Base-by-base conservation (phyloP, 164 flowering plant genomes). In the Magnolia kwangsiensis region DNA sequence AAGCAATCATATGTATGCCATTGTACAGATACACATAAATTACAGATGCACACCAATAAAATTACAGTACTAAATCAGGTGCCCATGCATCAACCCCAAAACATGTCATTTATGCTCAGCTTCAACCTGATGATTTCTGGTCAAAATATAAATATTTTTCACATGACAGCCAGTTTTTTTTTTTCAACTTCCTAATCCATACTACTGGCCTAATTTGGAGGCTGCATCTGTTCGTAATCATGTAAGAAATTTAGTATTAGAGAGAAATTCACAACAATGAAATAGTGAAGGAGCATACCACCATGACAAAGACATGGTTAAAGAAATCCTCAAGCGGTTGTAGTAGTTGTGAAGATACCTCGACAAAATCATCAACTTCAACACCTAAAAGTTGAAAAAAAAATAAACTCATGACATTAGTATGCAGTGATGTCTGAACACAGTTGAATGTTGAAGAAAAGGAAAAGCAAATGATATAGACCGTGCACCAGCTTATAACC, bases 261-360 rank as follows among this genome's bases (percentile, higher is more conserved):
- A 8, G n/a, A 67, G 4, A 4, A n/a, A 23, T 50, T 16, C 11
- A 67, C 6, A 51, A 67, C 9, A n/a, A 16, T 55, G 13, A 11
- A 16, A 55, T 55, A 55, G 61, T 55, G 18, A 55, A 55, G 18
- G 61, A 55, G 77, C 97, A 59, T 93, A 96, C 99, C 97, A 92
- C 99, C 99, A 96, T 94, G 20, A 96, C 99, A 79, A 93, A 96
- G 68, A 96, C 98, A 71, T 87, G 55, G 73, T 90, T 85, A 79
- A 96, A 96, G 86, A 96, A 96, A 78, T 90, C 86, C 71, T 91
- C 96, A 18, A 96, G 91, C 49, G 99, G 99, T 55, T 92, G 89
- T 71, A 92, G 24, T 69, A 96, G 89, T 72, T 83, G 79, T 9
- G 83, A 79, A 18, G 99, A 93, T 74, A 83, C 75, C 73, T 96